Conservation (phyloP, 23 red algal genomes). For the Pyropia haitanensis region DNA sequence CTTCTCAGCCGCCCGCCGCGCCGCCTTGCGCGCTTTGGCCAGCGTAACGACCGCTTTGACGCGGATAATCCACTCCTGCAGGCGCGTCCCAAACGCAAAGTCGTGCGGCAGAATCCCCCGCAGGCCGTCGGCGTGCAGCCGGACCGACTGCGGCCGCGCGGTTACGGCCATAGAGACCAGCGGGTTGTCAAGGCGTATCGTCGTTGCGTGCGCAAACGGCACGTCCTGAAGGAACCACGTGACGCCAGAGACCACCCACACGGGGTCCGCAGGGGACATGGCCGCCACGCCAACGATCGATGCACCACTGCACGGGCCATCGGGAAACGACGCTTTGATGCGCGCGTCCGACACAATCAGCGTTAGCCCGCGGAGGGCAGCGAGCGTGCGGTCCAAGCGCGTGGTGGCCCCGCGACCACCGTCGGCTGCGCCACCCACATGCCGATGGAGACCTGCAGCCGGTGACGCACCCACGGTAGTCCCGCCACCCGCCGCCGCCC, state of each 20-base stretch:
- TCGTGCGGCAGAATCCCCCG: conserved; percentile 31
- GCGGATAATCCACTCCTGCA: conserved; percentile 66
- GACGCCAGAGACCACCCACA: conserved; percentile 18
- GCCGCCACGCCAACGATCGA: conserved; percentile 13
- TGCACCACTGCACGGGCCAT: conserved; percentile 35
- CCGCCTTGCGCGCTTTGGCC: conserved; percentile 1
- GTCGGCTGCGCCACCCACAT: conserved; percentile 15
- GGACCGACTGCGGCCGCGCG: too few species aligned
- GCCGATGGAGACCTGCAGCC: neutral
- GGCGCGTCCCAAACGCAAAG: conserved; percentile 36
- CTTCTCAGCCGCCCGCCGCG: neutral
- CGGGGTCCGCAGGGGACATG: conserved; percentile 6
- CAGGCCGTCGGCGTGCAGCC: neutral
- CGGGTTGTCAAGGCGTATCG: conserved; percentile 24
- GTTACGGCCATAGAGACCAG: conserved; percentile 39
- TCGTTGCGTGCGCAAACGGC: conserved; percentile 23
- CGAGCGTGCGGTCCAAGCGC: conserved; percentile 9
- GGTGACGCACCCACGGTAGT: neutral
- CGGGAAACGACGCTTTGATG: conserved; percentile 41
- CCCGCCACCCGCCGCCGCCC: neutral
- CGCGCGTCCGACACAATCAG: conserved; percentile 19
- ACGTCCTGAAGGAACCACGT: conserved; percentile 27
- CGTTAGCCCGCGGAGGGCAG: conserved; percentile 20
- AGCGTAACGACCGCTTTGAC: conserved; percentile 36
- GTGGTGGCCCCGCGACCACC: conserved; percentile 1